These are phyloP conservation scores for Starmerella stigmatis DNA, from an alignment of 805 yeast species.

Conservation along the genomic window DNA sequence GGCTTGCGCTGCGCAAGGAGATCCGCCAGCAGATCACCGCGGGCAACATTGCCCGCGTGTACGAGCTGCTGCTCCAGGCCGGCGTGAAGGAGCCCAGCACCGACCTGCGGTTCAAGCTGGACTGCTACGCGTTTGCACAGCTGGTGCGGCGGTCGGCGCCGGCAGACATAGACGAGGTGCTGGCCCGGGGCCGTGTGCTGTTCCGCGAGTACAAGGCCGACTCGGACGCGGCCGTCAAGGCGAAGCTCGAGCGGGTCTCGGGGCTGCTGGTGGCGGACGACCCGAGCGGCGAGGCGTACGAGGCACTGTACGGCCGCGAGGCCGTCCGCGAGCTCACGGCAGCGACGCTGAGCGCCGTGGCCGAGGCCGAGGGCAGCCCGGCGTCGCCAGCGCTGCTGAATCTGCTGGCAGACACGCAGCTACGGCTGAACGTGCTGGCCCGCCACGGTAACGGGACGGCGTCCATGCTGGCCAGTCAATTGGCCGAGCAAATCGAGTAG, in stretches of 20 bases:
- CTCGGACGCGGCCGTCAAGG: not conserved
- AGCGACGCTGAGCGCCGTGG: not conserved
- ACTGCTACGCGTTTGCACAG: constrained; percentile 2
- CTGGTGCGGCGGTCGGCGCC: not conserved
- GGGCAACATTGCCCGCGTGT: not conserved
- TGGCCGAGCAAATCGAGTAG: not conserved
- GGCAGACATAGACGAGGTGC: not conserved
- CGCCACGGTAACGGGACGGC: not conserved
- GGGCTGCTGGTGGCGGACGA: not conserved
- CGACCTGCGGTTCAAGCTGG: constrained; percentile 2
- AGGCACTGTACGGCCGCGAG: not conserved
- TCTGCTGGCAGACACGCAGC: not conserved
- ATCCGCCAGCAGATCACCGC: not conserved
- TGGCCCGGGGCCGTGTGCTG: not conserved
- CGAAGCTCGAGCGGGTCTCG: constrained; percentile 6
- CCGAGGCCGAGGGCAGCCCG: not conserved
- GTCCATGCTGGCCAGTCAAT: not conserved
- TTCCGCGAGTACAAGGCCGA: not conserved
- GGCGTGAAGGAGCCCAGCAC: not conserved
- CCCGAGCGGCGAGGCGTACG: not conserved
- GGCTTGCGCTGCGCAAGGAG: not conserved
- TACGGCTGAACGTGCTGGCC: not conserved
- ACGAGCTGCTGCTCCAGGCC: not conserved
- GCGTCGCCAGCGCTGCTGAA: not conserved
- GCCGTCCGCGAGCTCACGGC: not conserved